Evolutionary conservation across 805 yeast species (phyloP).

Genomic region (Ogataea glucozyma): DNA sequence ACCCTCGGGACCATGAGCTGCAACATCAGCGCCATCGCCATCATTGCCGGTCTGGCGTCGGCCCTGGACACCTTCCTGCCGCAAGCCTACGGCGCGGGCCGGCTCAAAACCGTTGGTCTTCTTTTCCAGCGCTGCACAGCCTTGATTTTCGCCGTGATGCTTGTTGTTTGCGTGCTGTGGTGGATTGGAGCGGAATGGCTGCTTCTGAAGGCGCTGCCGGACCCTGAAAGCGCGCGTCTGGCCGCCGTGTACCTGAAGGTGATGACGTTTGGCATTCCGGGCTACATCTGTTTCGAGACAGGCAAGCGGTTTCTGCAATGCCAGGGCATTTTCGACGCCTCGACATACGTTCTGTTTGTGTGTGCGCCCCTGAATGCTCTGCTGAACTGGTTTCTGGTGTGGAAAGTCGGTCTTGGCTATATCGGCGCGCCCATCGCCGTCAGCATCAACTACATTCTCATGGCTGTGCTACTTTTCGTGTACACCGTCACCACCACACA

Average conservation of each 20-base stretch:
- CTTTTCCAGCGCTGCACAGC: conserved; percentile 68
- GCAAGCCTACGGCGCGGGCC: conserved; percentile 73
- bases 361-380: conserved; percentile 77
- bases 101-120: conserved; percentile 64
- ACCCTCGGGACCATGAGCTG: conserved; percentile 78
- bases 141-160: conserved; percentile 48
- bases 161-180: conserved; percentile 66
- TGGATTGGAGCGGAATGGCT: conserved; percentile 52
- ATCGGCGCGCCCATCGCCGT: conserved; percentile 79
- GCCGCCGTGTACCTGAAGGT: conserved; percentile 61
- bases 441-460: conserved; percentile 66
- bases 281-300: conserved; percentile 64
- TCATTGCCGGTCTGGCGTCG: conserved; percentile 77
- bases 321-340: conserved; percentile 79
- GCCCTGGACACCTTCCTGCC: conserved; percentile 77
- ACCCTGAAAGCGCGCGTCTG: conserved; percentile 44
- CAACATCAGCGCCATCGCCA: conserved; percentile 71
- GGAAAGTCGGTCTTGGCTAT: conserved; percentile 67
- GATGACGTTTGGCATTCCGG: conserved; percentile 68
- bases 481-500: conserved; percentile 50
- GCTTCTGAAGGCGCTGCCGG: conserved; percentile 45
- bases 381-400: conserved; percentile 67
- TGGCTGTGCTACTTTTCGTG: conserved; percentile 57
- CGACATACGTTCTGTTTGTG: conserved; percentile 65
- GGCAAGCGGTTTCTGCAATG: conserved; percentile 74